Evolutionary conservation across 306 rosid genomes (phyloP), one percentile per base, ranked within the genome.

Genomic region (Rubus parviflorus): DNA sequence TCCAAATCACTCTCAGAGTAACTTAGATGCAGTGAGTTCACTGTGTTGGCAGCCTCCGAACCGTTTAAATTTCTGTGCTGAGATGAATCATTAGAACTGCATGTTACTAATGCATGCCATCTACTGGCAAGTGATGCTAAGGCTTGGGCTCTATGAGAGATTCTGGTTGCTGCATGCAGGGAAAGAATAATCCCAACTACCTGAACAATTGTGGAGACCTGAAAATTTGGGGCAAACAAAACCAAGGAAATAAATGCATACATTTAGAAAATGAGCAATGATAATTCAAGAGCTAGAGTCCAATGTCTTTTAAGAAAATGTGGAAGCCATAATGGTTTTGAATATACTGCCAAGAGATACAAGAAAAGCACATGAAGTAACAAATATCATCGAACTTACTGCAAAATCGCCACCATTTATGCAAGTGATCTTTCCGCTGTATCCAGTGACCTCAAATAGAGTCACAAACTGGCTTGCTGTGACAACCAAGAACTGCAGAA

Each of bases 1-100:
- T 90, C 96, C 71, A 89, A 73, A 82, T 92, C 97, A 82, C 92
- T 90, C 84, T 90, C 96, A 70, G 96, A 92, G 89, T 79, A 86
- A 78, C 75, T 85, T 57, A 70, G 23, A 19, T 81, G 79, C 58
- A 89, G 41, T 9, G 88, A 64, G 53, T 81, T 85, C 66, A 92
- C 72, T 60, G 67, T 72, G 75, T 77, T 81, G 61, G 84, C 83
- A 23, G 83, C 75, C 77, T 87, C 90, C 75, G 77, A 23, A 76
- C 86, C 75, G 41, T 74, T 77, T 38, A 90, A 78, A 72, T 51
- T 74, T 85, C 96, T 82, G 56, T 77, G 51, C 19, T 83, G 86
- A 47, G 92, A 78, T 35, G 85, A 52, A 74, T 92, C 92, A 25
- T 84, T 74, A 68, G 93, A 74, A 70, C 85, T 54, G 53, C 92